Evolutionary conservation across 257 asterid genomes (phyloP).

Genomic region (Paraleonurus japonicus): DNA sequence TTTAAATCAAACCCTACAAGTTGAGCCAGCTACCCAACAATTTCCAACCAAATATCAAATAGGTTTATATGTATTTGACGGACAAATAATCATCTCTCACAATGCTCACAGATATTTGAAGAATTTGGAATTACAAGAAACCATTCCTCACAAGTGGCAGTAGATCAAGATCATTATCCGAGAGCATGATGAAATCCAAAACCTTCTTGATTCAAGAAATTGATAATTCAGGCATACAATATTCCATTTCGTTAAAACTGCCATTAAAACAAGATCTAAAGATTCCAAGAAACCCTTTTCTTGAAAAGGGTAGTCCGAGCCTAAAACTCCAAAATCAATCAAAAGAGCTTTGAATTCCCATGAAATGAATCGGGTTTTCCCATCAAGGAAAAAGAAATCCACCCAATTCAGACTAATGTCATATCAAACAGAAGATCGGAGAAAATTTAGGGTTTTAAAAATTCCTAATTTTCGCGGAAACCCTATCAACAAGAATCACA

Average conservation of each 20-base stretch:
- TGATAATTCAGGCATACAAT: background rate
- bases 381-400: background rate
- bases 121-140: background rate
- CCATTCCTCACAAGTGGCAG: background rate
- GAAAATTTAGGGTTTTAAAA: slow-evolving; percentile 13
- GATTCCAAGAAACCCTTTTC: slow-evolving; percentile 14
- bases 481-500: slow-evolving; percentile 14
- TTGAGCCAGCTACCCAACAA: background rate
- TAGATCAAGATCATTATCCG: background rate
- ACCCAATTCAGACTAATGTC: slow-evolving; percentile 16
- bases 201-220: slow-evolving; percentile 13
- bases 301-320: background rate
- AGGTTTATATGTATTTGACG: background rate
- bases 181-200: background rate
- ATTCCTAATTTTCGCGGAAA: background rate
- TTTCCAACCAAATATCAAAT: background rate
- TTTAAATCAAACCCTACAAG: background rate
- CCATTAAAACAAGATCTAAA: background rate
- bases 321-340: background rate
- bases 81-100: background rate
- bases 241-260: background rate
- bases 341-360: background rate
- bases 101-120: background rate
- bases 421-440: background rate
- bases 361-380: background rate